Evolutionary conservation across 306 rosid genomes (phyloP).

Genomic region (Trichosanthes cucumerina): DNA sequence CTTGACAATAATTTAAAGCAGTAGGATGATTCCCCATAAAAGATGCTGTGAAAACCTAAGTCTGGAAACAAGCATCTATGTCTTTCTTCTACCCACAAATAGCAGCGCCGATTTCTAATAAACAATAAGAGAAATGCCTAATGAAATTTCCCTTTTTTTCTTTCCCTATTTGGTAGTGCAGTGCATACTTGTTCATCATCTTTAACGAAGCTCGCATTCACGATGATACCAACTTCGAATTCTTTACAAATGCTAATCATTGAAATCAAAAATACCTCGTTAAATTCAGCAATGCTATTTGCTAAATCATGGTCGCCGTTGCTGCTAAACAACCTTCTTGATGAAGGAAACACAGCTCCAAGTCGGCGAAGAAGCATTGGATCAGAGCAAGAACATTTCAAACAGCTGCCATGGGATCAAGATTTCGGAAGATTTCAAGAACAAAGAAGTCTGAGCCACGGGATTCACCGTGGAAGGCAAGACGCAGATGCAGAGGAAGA

Average conservation of each 20-base stretch:
- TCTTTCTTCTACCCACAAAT: background rate
- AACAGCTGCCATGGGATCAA: background rate
- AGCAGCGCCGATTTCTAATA: background rate
- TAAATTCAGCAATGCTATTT: conserved; percentile 54
- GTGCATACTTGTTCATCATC: background rate
- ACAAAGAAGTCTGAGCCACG: background rate
- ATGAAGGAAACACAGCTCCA: conserved; percentile 28
- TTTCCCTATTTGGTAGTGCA: background rate
- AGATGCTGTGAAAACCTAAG: background rate
- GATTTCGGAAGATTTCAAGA: background rate
- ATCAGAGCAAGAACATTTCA: background rate
- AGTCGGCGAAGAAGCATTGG: conserved; percentile 59
- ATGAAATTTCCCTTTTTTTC: background rate
- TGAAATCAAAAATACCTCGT: conserved; percentile 35
- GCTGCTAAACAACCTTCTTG: conserved; percentile 46
- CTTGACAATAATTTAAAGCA: background rate
- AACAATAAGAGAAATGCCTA: background rate
- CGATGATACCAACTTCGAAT: background rate
- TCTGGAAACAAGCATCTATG: background rate
- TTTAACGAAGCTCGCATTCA: background rate
- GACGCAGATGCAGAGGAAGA: background rate
- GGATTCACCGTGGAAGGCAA: background rate
- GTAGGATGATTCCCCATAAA: background rate
- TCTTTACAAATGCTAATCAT: background rate
- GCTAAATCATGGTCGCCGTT: conserved; percentile 33